Conservation (phyloP, 495 filamentous ascomycete genomes). For the Aspergillus olivimuriae region DNA sequence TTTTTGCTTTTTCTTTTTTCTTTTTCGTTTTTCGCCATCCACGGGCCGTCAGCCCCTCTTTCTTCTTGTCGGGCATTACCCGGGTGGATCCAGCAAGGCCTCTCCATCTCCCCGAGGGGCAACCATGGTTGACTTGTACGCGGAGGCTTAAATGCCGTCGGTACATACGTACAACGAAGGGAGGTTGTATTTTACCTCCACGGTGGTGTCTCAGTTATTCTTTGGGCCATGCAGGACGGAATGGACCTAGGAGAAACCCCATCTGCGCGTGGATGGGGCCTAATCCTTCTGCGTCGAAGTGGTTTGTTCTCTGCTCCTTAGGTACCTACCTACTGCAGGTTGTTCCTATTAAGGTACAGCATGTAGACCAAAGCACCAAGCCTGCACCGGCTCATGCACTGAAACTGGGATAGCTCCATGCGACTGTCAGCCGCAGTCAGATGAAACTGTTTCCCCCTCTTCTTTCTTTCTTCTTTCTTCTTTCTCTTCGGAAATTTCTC, state of each 20-base stretch:
- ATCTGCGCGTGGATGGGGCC: neutral
- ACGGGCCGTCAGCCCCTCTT: constrained; percentile 22
- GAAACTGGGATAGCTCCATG: constrained; percentile 10
- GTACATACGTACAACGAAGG: too few relatives aligned
- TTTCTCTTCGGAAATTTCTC: too few relatives aligned
- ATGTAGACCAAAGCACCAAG: constrained; percentile 6
- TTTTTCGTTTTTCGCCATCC: neutral
- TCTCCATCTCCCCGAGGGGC: constrained; percentile 10
- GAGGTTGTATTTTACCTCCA: neutral
- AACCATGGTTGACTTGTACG: constrained; percentile 5
- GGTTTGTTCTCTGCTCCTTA: neutral
- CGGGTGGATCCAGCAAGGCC: constrained; percentile 12
- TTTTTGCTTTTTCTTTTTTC: neutral
- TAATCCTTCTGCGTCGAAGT: neutral
- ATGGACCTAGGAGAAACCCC: neutral
- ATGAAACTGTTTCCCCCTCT: too few relatives aligned
- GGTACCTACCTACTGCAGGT: constrained; percentile 10
- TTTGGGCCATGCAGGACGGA: neutral
- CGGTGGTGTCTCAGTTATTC: neutral
- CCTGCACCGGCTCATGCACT: constrained; percentile 9
- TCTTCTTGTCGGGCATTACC: constrained; percentile 16
- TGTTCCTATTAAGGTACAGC: constrained; percentile 12
- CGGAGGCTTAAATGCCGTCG: neutral
- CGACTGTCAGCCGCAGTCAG: constrained; percentile 2
- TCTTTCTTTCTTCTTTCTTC: too few relatives aligned